Evolutionary conservation across 176 grass and related monocot genomes (phyloP).

Genomic region (Oryza nivara): DNA sequence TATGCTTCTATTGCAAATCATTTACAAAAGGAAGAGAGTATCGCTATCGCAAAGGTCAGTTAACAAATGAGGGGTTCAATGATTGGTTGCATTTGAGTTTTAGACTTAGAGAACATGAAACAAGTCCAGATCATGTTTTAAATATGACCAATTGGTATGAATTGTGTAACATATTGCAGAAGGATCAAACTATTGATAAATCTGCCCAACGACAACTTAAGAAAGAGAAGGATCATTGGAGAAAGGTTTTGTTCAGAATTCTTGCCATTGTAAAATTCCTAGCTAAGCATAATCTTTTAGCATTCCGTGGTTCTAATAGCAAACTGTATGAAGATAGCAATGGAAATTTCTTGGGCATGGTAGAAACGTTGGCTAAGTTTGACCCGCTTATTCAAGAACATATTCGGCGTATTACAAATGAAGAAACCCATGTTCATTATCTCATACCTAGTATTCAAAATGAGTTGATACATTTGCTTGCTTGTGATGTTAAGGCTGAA

Average conservation of each 20-base stretch:
- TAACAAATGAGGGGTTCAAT: too few relatives aligned
- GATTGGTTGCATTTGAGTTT: too few relatives aligned
- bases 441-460: background rate
- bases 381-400: background rate
- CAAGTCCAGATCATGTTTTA: background rate
- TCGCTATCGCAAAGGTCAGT: too few relatives aligned
- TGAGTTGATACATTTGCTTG: background rate
- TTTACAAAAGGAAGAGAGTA: too few relatives aligned
- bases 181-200: background rate
- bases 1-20: too few relatives aligned
- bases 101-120: background rate
- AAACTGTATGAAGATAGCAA: too few relatives aligned
- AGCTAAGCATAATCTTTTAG: too few relatives aligned
- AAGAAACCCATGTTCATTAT: background rate
- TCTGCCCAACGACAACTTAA: background rate
- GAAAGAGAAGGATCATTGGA: background rate
- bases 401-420: background rate
- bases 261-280: too few relatives aligned
- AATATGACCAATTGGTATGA: background rate
- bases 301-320: too few relatives aligned
- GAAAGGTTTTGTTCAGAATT: background rate
- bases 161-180: background rate
- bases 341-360: too few relatives aligned
- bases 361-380: background rate
- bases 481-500: background rate